Evolutionary conservation across 257 asterid genomes (phyloP).

Genomic region (Thymus mandschuricus): DNA sequence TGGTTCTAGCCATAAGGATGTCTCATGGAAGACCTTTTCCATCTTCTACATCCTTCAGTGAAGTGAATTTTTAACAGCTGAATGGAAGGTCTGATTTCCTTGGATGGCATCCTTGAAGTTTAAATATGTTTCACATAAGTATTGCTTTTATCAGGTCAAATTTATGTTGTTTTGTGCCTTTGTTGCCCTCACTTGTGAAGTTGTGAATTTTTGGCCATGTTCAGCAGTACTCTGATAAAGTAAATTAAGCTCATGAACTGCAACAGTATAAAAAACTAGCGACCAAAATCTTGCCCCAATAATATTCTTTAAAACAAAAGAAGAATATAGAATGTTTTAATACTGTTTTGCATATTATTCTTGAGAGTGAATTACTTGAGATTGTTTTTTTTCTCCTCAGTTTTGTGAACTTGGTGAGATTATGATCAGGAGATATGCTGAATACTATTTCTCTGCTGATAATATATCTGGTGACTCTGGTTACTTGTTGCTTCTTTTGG

Average conservation of each 20-base stretch:
- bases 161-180: neutral
- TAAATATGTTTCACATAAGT: neutral
- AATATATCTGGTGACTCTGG: too few species aligned
- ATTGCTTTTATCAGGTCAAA: constrained; percentile 18
- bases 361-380: neutral
- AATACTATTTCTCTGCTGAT: neutral
- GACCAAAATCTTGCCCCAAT: neutral
- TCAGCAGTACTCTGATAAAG: neutral
- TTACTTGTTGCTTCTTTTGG: too few species aligned
- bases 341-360: neutral
- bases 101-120: constrained; percentile 16
- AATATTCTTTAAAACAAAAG: neutral
- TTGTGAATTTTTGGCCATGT: neutral
- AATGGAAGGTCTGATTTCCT: constrained; percentile 7
- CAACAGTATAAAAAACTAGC: neutral
- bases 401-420: neutral
- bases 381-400: neutral
- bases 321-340: neutral
- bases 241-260: neutral
- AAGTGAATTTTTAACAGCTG: constrained; percentile 12
- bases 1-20: neutral
- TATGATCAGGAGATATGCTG: constrained; percentile 27
- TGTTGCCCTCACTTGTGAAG: neutral
- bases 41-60: constrained; percentile 7
- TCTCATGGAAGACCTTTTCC: constrained; percentile 9